Evolutionary conservation across 2,329 filamentous ascomycete genomes (phyloP), one percentile per base, ranked within the genome.

Genomic region (Dactylonectria estremocensis): DNA sequence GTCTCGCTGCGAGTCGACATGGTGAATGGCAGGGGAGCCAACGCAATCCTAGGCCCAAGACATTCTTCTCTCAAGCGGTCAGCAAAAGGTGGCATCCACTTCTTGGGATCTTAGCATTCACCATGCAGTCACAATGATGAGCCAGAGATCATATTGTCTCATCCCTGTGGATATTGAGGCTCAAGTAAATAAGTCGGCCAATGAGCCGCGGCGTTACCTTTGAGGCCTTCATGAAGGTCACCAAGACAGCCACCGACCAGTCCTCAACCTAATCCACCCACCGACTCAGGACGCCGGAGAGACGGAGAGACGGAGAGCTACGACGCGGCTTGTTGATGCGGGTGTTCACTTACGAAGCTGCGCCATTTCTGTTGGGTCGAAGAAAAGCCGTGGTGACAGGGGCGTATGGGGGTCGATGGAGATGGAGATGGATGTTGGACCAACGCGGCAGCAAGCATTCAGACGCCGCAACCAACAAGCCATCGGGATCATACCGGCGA

Each of bases 161-260:
- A 54, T n/a, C 20, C 22, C 20, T 22, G 16, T 18, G 37, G 24
- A n/a, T 45, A 48, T 48, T 61, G 56, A 54, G 48, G 62, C 63
- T 66, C 63, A 66, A 66, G 22, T 35, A 18, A 18, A 20, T 6
- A 31, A 20, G 16, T 45, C 57, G 46, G 45, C 45, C 57, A 61
- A 50, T 55, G 35, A 33, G 45, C 24, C 52, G 33, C 33, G 20
- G 28, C n/a, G 48, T 46, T 54, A 59, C n/a, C 35, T 35, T 48
- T 59, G 59, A 67, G 64, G 64, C 64, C 64, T 43, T 37, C 37
- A 7, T 18, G 37, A 60, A 43, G 16, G 18, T 13, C 24, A 18
- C 35, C 37, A 20, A 28, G 24, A 20, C 22, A 46, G 20, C 43
- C 14, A 43, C 60, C 52, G 50, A 63, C 52, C 60, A 63, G 16